Evolutionary conservation across 371 early-diverging fungal species (phyloP), one percentile per base, ranked within the genome.

Genomic region (Dinochytrium kinnereticum): DNA sequence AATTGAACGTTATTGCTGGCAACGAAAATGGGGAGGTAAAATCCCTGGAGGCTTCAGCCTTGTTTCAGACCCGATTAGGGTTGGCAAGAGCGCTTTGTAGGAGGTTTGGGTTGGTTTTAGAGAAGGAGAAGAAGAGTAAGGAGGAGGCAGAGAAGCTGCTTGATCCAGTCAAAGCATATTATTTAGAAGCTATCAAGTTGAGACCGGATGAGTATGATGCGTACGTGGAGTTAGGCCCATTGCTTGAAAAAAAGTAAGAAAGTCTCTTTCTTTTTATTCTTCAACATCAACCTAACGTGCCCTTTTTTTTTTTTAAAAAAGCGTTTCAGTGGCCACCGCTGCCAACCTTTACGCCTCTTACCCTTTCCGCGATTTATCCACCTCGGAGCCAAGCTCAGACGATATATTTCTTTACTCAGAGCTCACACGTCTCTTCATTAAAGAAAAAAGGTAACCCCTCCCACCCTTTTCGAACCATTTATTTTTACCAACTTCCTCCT

Each of bases 321-420:
- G 55, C 39, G 70, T 59, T 0, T 36, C 69, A 0, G 59, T 71
- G 1, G 51, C 31, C 24, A 73, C 66, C 3, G 79, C 80, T 1
- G 74, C 74, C 0, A 77, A 78, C 37, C 1, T 84, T 3, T 80
- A 74, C 66, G 64, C 55, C 1, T 17, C 55, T 0, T 84, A 75
- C 61, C 84, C 84, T 13, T 81, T 84, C 61, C 37, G 37, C 17
- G 70, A 53, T 2, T 26, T 64, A 28, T 39, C 36, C 28, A 65
- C 31, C 2, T 17, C 49, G 7, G 49, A 64, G 36, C 65, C 72
- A 2, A 51, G 33, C 33, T 73, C 79, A 61, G 84, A 81, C 38
- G 84, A 84, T 33, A 64, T 84, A 21, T 84, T 71, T 61, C 51
- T 84, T 1, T 72, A 73, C 40, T 7, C 57, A 0, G 84, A 84